Base-by-base conservation (phyloP, 306 rosid species). In the Pterocarpus santalinus region DNA sequence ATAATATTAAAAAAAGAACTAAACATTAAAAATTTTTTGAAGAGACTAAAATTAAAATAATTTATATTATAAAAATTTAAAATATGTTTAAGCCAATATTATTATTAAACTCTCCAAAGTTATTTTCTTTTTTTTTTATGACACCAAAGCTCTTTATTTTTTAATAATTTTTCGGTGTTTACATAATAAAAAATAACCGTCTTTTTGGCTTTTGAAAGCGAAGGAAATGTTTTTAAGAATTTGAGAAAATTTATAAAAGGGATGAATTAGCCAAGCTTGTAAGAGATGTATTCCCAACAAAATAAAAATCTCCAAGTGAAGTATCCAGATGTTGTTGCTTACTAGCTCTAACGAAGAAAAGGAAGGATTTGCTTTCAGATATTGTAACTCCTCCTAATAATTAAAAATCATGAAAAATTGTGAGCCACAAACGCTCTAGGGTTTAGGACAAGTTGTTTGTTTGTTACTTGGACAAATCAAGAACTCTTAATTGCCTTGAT, bases 371-470 rank as follows among this genome's bases (percentile, higher is more conserved):
- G 72, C 66, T 65, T 82, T 12, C 69, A 11, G 53, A 79, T 46
- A 71, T 75, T 58, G 80, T 72, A 51, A 62, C 5, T 28, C 41
- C 1, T 9, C 14, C 6, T 0, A 8, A 38, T 10, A 44, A 43
- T 5, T 35, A 63, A 61, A 81, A 72, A 65, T 1, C 4, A n/a
- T 5, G 3, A 58, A 84, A 51, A 75, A 33, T 32, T 79, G 44
- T 55, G 80, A 78, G 77, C 90, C 88, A 84, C 90, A 81, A 57
- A 69, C 17, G 51, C 15, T 34, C 51, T 46, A 33, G 58, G 63
- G 68, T 73, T 81, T 72, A 3, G 72, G 75, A 64, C 69, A 66
- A n/a, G 80, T 49, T 72, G 73, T 66, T 65, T 80, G 69, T 69
- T 69, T 57, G 76, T 32, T 78, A 7, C 81, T 81, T 77, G 71